Percentiles rank a stretch among this genome's conserved stretches.
phyloP scores from a whole-genome alignment of 169 alveolate species.

The Plasmodium fragile region DNA sequence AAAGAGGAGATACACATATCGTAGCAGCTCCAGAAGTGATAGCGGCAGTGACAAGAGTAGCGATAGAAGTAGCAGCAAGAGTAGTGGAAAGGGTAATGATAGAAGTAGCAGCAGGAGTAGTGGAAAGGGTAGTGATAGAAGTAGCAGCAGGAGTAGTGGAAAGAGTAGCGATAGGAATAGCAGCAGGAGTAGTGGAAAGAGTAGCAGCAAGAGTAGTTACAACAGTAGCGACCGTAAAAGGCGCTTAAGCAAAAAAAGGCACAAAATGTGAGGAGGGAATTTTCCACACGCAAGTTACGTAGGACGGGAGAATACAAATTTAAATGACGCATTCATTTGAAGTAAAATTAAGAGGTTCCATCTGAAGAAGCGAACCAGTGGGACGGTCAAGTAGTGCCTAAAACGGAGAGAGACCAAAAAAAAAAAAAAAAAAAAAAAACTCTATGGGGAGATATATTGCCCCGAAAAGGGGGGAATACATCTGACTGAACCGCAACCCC shows the following conservation, averaged over 20 bases:
- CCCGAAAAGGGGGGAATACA: not conserved
- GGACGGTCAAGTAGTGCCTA: not conserved
- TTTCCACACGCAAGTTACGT: not conserved
- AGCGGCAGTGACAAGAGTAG: not conserved
- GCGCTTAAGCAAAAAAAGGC: slow-evolving; percentile 4
- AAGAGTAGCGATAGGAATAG: not conserved
- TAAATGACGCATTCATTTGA: not conserved
- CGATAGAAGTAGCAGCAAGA: not conserved
- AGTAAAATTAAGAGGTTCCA: not conserved
- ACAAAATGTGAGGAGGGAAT: not conserved
- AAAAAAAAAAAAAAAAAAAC: too few species aligned
- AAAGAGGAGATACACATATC: not conserved
- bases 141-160: not conserved
- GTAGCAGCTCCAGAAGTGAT: not conserved
- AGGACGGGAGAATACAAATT: not conserved
- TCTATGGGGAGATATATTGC: not conserved
- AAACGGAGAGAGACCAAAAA: not conserved
- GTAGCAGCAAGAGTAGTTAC: slow-evolving; percentile 23
- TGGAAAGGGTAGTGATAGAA: not conserved
- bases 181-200: not conserved
- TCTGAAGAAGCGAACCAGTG: not conserved
- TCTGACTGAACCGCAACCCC: not conserved
- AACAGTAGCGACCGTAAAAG: not conserved
- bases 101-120: not conserved
- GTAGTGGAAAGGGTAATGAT: not conserved